These are phyloP conservation scores for Wallacemonas rigidus DNA, from an alignment of 208 protist genomes.

Conservation along the genomic window DNA sequence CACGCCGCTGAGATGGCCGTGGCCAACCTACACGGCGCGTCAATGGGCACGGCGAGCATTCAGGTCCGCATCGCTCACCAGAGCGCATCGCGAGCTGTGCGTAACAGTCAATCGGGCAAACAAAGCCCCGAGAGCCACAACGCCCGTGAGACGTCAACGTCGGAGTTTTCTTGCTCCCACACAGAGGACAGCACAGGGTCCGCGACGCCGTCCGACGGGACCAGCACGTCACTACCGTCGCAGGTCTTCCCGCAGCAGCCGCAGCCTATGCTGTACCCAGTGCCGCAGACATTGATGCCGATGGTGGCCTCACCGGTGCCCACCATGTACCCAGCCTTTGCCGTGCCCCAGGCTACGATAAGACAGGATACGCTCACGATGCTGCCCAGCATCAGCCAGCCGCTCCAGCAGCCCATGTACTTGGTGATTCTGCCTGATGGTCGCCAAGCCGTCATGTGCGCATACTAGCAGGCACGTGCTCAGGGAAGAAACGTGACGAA, in stretches of 20 bases:
- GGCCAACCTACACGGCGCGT: conserved; percentile 36
- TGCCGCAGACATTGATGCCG: conserved; percentile 7
- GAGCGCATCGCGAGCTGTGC: conserved; percentile 38
- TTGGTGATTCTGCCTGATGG: conserved; percentile 44
- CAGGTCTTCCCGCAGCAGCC: conserved; percentile 6
- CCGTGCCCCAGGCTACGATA: conserved; percentile 22
- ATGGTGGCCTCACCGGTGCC: background rate
- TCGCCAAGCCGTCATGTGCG: conserved; percentile 21
- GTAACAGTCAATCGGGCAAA: conserved; percentile 9
- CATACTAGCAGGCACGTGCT: background rate
- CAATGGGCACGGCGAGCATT: conserved; percentile 49
- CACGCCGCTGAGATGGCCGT: conserved; percentile 48
- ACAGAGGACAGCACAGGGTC: background rate
- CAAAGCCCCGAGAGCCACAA: no score
- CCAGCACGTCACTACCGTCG: conserved; percentile 16
- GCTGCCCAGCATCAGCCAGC: conserved; percentile 6
- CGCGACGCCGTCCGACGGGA: conserved; percentile 20
- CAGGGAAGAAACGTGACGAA: background rate
- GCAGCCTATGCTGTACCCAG: conserved; percentile 6
- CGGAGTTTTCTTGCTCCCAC: conserved; percentile 15
- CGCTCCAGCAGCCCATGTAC: conserved; percentile 19
- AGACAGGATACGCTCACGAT: conserved; percentile 19
- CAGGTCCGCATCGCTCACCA: conserved; percentile 75
- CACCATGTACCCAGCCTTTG: background rate
- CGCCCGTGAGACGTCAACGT: background rate